Conservation (phyloP, 2,329 filamentous ascomycete genomes). For the Venturia pyrina region DNA sequence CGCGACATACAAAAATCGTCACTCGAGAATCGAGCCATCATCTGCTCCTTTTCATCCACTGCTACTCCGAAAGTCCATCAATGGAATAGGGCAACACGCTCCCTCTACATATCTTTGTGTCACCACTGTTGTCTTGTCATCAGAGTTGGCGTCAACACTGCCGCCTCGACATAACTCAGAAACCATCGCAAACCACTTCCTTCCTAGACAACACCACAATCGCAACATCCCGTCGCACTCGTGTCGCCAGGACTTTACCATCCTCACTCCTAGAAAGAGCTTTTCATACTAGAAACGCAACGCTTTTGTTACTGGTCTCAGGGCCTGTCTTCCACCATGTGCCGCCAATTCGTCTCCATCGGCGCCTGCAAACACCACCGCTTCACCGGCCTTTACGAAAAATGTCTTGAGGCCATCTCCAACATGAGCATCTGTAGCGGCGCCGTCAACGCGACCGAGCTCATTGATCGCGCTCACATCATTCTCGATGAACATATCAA, state of each 20-base stretch:
- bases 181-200: neutral
- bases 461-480: neutral
- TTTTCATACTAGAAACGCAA: too few relatives aligned
- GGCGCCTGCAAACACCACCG: neutral
- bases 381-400: neutral
- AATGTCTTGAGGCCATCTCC: neutral
- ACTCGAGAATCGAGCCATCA: neutral
- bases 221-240: too few relatives aligned
- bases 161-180: neutral
- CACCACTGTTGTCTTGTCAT: neutral
- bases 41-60: neutral
- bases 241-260: neutral
- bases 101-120: neutral
- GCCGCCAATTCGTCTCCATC: neutral
- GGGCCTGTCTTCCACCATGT: neutral
- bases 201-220: too few relatives aligned
- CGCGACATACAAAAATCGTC: neutral
- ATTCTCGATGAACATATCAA: neutral
- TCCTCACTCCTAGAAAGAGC: too few relatives aligned
- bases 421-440: neutral
- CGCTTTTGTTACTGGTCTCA: too few relatives aligned
- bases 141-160: neutral
- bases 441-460: neutral
- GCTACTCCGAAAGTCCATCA: too few relatives aligned
- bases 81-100: neutral